Evolutionary conservation across 495 filamentous ascomycete genomes (phyloP).

Genomic region (Ramalina peruviana): DNA sequence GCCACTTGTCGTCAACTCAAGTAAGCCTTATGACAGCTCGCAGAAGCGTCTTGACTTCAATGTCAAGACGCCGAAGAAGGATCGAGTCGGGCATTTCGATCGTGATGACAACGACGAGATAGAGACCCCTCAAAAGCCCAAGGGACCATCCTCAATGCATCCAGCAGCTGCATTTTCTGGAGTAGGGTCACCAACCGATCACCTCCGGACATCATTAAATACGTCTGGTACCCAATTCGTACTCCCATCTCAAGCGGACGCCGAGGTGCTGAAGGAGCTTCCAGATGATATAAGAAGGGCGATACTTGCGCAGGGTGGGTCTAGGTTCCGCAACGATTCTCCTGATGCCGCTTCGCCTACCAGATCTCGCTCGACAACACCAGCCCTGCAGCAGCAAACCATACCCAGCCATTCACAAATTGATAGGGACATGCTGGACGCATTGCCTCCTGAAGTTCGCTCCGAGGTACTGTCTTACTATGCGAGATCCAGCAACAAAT

Average conservation of each 20-base stretch:
- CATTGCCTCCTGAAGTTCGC: conserved; percentile 70
- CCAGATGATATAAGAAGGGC: conserved; percentile 65
- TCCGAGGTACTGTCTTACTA: conserved; percentile 67
- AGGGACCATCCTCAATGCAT: conserved; percentile 29
- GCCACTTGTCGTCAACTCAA: conserved; percentile 41
- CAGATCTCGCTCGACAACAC: conserved; percentile 17
- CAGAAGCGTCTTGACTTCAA: conserved; percentile 52
- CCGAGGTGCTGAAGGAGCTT: conserved; percentile 58
- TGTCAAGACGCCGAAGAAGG: conserved; percentile 18
- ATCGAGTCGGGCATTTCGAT: conserved; percentile 23
- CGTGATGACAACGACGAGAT: conserved; percentile 34
- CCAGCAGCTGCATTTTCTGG: conserved; percentile 36
- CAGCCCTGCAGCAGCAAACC: conserved; percentile 7
- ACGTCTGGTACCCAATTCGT: conserved; percentile 77
- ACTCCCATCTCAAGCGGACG: conserved; percentile 67
- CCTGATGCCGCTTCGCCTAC: conserved; percentile 22
- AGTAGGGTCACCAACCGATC: conserved; percentile 36
- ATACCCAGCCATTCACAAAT: conserved; percentile 43
- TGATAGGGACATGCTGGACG: conserved; percentile 59
- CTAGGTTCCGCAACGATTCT: conserved; percentile 21
- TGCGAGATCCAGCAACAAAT: conserved; percentile 18
- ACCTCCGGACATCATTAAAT: conserved; percentile 55
- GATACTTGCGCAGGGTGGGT: conserved; percentile 36
- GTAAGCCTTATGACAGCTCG: conserved; percentile 36
- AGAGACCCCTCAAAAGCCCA: conserved; percentile 55